Conservation (phyloP, 345 rosid species). For the Boechera divaricarpa region DNA sequence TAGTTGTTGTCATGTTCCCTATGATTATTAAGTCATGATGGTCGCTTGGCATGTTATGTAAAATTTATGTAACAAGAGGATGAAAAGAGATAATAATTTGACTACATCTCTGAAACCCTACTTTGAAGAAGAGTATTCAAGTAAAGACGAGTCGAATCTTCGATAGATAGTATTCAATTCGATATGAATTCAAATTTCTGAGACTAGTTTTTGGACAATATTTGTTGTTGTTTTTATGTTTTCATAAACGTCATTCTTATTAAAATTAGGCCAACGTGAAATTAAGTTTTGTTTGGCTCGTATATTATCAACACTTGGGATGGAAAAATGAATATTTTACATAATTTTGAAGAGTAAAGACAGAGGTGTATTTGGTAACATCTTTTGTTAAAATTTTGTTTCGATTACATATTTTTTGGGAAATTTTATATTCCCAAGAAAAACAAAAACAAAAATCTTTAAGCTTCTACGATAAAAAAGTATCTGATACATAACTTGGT, state of each 20-base stretch:
- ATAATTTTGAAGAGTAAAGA: background rate
- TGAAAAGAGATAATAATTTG: background rate
- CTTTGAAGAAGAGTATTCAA: background rate
- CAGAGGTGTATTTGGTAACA: background rate
- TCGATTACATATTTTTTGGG: too few relatives aligned
- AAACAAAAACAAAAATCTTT: too few relatives aligned
- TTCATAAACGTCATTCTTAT: background rate
- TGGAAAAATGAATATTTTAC: background rate
- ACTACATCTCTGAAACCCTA: background rate
- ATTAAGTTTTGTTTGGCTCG: too few relatives aligned
- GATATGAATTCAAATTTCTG: background rate
- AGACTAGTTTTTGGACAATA: too few relatives aligned
- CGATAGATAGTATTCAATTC: background rate
- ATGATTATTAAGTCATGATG: conserved; percentile 27
- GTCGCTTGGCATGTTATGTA: conserved; percentile 23
- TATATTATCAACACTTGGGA: background rate
- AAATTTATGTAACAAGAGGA: background rate
- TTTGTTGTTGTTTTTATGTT: background rate
- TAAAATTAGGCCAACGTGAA: too few relatives aligned
- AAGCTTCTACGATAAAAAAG: too few relatives aligned
- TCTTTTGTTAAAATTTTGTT: too few relatives aligned
- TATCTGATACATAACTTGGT: too few relatives aligned
- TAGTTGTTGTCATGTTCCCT: conserved; percentile 16
- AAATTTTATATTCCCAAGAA: background rate
- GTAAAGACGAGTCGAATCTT: background rate